Percentiles rank a stretch among this genome's conserved stretches.
phyloP scores from a whole-genome alignment of 805 yeast species.

The Ogataea glucozyma region DNA sequence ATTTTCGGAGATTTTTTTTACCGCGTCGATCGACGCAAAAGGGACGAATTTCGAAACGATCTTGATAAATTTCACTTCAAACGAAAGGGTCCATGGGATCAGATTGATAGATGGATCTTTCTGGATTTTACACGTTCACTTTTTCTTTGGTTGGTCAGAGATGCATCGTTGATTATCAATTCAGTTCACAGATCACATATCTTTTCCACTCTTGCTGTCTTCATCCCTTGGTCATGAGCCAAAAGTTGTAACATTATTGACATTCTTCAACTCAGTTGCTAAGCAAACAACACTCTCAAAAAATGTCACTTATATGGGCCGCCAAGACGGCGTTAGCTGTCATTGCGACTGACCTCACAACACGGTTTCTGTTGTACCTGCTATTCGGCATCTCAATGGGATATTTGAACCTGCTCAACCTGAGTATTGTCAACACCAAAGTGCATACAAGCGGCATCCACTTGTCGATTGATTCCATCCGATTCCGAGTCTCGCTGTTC shows the following conservation, averaged over 20 bases:
- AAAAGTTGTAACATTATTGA: too few relatives aligned
- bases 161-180: neutral
- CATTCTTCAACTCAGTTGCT: too few relatives aligned
- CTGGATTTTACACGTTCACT: too few relatives aligned
- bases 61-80: too few relatives aligned
- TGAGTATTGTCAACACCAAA: slow-evolving; percentile 22
- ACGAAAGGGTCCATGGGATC: too few relatives aligned
- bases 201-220: too few relatives aligned
- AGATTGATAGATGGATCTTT: too few relatives aligned
- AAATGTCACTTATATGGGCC: neutral
- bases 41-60: too few relatives aligned
- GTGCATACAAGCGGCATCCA: slow-evolving; percentile 11
- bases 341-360: neutral
- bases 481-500: slow-evolving; percentile 16
- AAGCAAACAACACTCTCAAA: too few relatives aligned
- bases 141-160: too few relatives aligned
- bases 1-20: slow-evolving; percentile 5
- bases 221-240: too few relatives aligned
- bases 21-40: too few relatives aligned
- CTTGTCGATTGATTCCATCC: slow-evolving; percentile 10
- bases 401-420: slow-evolving; percentile 30
- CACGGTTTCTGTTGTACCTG: slow-evolving; percentile 2
- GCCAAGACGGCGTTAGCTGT: neutral
- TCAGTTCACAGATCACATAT: neutral
- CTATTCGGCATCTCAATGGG: slow-evolving; percentile 32